Evolutionary conservation across 495 filamentous ascomycete species (phyloP), one percentile per base, ranked within the genome.

Genomic region (Tuber borchii): DNA sequence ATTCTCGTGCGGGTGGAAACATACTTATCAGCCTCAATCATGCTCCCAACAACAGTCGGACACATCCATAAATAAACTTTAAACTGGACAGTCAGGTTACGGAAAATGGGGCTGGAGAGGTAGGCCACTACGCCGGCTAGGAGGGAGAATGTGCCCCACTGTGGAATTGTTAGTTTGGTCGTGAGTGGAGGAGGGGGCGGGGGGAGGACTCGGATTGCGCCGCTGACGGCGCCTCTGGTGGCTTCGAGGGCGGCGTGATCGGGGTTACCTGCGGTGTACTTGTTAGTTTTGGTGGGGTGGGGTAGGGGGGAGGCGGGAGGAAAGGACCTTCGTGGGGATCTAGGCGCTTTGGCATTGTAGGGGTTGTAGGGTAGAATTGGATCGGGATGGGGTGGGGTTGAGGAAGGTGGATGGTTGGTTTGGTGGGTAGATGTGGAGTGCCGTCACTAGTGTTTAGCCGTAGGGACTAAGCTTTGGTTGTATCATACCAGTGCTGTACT

Each of bases 61-160:
- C 81, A 83, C 81, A 83, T 83, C 81, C 81, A 83, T 39, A 83
- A 12, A 40, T 83, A 83, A 1, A 83, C 81, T 37, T 74, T 76
- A 65, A 83, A 83, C 69, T 83, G 81, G 2, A 75, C 72, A 0
- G 81, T 83, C 71, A 83, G 71, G 44, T 73, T 73, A 12, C 81
- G 75, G 31, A 83, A 81, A 10, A 83, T 42, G 44, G 81, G 81
- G 12, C 78, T 81, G n/a, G 75, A 70, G 65, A 77, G 73, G 56
- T 77, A 79, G 14, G 74, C 69, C 26, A 72, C 65, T 70, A 76
- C 71, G 17, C 73, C 81, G 12, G 73, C 76, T 39, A 83, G 39
- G n/a, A 77, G n/a, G 14, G 73, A 75, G 68, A 83, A 17, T 20
- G 77, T 71, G 7, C 81, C 78, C 81, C 81, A 82, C 79, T 81